These are phyloP conservation scores for Chlorella variabilis DNA, from an alignment of 163 green algal genomes.

Conservation along the genomic window DNA sequence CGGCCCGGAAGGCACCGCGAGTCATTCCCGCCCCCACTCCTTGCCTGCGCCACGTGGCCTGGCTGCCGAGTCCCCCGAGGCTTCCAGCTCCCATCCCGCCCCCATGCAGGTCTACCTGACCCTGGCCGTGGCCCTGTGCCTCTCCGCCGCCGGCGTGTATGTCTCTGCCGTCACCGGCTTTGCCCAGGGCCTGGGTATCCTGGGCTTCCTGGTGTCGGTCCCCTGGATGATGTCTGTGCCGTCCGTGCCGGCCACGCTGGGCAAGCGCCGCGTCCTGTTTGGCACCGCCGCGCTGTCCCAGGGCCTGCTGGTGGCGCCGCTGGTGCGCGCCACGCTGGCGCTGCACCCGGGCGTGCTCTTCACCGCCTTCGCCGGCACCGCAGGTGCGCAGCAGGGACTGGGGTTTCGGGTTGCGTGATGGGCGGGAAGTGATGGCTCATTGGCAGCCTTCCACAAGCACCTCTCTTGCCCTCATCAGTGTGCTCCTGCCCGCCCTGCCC, in stretches of 20 bases:
- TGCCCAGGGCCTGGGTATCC: conserved; percentile 43
- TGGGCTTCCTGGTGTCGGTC: conserved; percentile 66
- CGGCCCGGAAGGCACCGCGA: not conserved
- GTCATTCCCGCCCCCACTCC: not conserved
- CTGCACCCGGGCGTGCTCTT: conserved; percentile 57
- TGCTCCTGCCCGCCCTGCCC: not conserved
- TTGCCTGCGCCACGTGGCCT: not conserved
- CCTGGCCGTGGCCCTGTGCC: conserved; percentile 51
- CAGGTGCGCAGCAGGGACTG: conserved; percentile 16
- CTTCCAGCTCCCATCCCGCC: not conserved
- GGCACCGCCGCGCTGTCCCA: conserved; percentile 67
- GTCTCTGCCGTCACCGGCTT: conserved; percentile 14
- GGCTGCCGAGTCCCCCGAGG: too few species aligned
- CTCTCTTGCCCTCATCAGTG: too few species aligned
- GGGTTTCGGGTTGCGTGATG: too few species aligned
- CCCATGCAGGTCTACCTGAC: conserved; percentile 62
- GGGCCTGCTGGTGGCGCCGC: conserved; percentile 62
- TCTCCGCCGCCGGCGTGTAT: conserved; percentile 43
- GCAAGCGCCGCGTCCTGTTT: conserved; percentile 73
- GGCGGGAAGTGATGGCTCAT: too few species aligned
- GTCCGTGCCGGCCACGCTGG: conserved; percentile 50
- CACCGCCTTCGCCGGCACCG: conserved; percentile 23
- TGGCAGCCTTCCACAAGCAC: too few species aligned
- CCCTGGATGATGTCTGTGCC: conserved; percentile 59
- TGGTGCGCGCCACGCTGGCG: conserved; percentile 56